Percentiles rank a stretch among this genome's conserved stretches.
Evolutionary conservation across 2,329 filamentous ascomycete species (phyloP).

Genomic region (Aspergillus candidus): DNA sequence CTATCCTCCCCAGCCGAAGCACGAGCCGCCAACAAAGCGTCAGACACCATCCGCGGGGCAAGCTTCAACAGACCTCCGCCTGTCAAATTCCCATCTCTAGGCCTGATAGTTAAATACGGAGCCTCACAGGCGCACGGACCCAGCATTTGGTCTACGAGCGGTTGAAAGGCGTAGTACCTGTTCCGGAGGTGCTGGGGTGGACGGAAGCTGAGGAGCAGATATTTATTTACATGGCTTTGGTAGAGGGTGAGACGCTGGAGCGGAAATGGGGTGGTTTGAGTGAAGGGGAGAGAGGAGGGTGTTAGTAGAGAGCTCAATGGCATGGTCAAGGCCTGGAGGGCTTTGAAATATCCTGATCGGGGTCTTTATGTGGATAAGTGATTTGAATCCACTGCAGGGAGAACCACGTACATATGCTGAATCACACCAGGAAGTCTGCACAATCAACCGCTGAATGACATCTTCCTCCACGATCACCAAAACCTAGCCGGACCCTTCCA

Average conservation of each 20-base stretch:
- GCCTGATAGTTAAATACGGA: constrained; percentile 34
- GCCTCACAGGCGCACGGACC: constrained; percentile 23
- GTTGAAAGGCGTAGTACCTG: constrained; percentile 20
- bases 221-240: constrained; percentile 24
- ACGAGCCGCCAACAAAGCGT: constrained; percentile 20
- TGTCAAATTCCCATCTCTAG: constrained; percentile 28
- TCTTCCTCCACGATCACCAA: constrained; percentile 19
- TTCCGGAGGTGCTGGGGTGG: constrained; percentile 23
- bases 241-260: constrained; percentile 16
- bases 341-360: constrained; percentile 8
- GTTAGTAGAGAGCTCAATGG: constrained; percentile 27
- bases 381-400: constrained; percentile 1
- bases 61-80: constrained; percentile 24
- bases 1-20: constrained; percentile 24
- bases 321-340: constrained; percentile 19
- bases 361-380: constrained; percentile 20
- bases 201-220: constrained; percentile 15
- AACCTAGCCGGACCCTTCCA: constrained; percentile 25
- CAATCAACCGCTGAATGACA: constrained; percentile 28
- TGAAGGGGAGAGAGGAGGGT: constrained; percentile 17
- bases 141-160: constrained; percentile 23
- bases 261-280: constrained; percentile 18
- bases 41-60: not conserved
- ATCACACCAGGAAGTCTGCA: constrained; percentile 21
- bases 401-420: too few relatives aligned